These are phyloP conservation scores for Pichia sp. DNA, from an alignment of 1,139 yeast genomes.

Conservation along the genomic window DNA sequence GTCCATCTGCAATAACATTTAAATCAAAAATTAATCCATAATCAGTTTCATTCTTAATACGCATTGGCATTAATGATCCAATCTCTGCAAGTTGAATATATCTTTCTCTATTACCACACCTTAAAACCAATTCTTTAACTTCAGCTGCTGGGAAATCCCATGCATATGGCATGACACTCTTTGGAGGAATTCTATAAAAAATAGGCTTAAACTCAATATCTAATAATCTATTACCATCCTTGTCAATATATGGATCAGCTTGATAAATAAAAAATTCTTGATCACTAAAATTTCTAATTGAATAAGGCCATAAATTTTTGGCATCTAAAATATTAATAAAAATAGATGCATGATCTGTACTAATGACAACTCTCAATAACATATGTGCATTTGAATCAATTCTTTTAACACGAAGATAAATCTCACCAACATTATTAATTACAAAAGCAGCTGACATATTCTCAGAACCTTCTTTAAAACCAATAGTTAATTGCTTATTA, in stretches of 20 bases:
- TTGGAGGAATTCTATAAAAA: conserved; percentile 74
- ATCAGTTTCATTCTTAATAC: conserved; percentile 48
- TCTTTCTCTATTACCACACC: conserved; percentile 70
- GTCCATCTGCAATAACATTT: conserved; percentile 95
- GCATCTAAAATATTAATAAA: conserved; percentile 74
- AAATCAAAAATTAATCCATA: conserved; percentile 61
- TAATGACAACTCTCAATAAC: conserved; percentile 63
- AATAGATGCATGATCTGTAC: conserved; percentile 74
- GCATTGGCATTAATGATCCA: conserved; percentile 84
- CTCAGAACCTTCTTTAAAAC: conserved; percentile 53
- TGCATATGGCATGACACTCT: conserved; percentile 96
- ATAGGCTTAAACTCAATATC: conserved; percentile 60
- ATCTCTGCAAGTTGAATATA: conserved; percentile 84
- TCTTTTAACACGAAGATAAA: conserved; percentile 63
- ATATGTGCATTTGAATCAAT: conserved; percentile 48
- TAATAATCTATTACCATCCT: conserved; percentile 48
- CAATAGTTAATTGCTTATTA: conserved; percentile 50
- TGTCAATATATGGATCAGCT: conserved; percentile 73
- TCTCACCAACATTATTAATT: conserved; percentile 77
- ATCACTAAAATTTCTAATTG: conserved; percentile 83
- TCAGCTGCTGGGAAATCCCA: conserved; percentile 96
- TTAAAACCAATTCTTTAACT: conserved; percentile 69
- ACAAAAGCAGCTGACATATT: conserved; percentile 88
- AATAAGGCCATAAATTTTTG: conserved; percentile 82
- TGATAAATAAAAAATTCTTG: conserved; percentile 81